Evolutionary conservation across 2,329 filamentous ascomycete species (phyloP).

Genomic region (Clonostachys byssicola): DNA sequence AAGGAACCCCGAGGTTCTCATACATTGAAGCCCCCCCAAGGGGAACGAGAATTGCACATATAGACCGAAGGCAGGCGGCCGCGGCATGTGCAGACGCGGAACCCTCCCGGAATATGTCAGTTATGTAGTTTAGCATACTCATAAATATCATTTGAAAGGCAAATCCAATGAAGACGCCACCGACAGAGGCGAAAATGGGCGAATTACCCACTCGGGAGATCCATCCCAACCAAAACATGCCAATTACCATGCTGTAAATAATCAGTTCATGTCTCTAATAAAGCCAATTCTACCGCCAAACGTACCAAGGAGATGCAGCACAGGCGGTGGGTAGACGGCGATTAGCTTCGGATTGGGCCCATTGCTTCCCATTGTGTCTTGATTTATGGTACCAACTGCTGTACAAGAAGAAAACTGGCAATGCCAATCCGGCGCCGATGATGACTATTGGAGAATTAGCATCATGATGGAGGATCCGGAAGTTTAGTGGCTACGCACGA

Average conservation of each 20-base stretch:
- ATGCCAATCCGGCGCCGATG: neutral
- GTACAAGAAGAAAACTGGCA: neutral
- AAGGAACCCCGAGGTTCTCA: slow-evolving; percentile 18
- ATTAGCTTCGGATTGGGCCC: neutral
- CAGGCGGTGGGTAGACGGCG: neutral
- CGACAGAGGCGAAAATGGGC: slow-evolving; percentile 28
- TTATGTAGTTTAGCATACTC: slow-evolving; percentile 25
- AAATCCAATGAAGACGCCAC: slow-evolving; percentile 35
- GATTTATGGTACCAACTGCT: neutral
- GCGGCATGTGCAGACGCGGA: slow-evolving; percentile 25
- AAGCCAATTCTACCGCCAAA: neutral
- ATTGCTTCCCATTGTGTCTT: neutral
- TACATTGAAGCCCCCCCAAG: slow-evolving; percentile 23
- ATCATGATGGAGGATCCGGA: neutral
- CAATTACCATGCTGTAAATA: slow-evolving; percentile 37
- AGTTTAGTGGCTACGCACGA: neutral
- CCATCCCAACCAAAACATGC: slow-evolving; percentile 58
- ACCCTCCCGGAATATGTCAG: slow-evolving; percentile 21
- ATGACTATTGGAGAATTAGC: neutral
- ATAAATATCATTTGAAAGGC: slow-evolving; percentile 24
- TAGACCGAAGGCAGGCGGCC: slow-evolving; percentile 21
- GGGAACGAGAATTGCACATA: slow-evolving; percentile 20
- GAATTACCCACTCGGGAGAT: slow-evolving; percentile 31
- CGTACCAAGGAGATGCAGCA: neutral
- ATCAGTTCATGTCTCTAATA: slow-evolving; percentile 1